Evolutionary conservation across 805 yeast species (phyloP), one percentile per base, ranked within the genome.

Genomic region (Barnettozyma pratensis): DNA sequence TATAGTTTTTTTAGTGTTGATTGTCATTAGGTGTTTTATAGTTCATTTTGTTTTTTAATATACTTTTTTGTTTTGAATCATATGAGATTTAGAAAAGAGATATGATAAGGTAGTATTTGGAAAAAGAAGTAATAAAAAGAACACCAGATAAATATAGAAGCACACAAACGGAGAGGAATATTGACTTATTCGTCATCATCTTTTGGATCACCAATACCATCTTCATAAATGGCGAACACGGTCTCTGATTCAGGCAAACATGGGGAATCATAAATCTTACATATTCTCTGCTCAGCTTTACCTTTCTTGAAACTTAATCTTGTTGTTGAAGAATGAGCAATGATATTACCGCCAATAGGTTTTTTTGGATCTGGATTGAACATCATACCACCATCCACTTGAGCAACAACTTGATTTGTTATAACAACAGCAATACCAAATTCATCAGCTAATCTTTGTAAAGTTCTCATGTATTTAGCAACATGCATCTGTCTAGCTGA

Each of bases 291-390:
- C 57, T 89, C 95, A 14, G 86, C 97, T 60, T 84, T 81, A 46
- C 96, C 97, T 70, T 94, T 94, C 62, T 85, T 86, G 66, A 94
- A 83, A 47, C 87, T 85, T 50, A 94, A 75, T 61, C 99, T 79
- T 3, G 99, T 94, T 6, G 98, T 92, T 3, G 97, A 90, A 19
- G 96, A 83, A 66, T 94, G 99, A 1, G 98, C 99, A 65, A 94
- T 85, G 58, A 94, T 94, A 63, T 94, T 92, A 59, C 99, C 99
- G 53, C 99, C 99, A 57, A 94, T 92, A 14, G 99, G 99, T 66
- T 94, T 94, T 67, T 94, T 94, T 12, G 98, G 97, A 66, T 94
- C 99, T 1, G 97, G 96, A 58, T 91, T 90, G 66, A 83, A 91
- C 29, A 80, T 75, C 67, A 74, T 73, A 39, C 81, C 81, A 61